Percentiles rank a stretch among this genome's conserved stretches.
These are phyloP conservation scores for Talinum fruticosum DNA, from an alignment of 148 eudicot genomes.

Conservation along the genomic window DNA sequence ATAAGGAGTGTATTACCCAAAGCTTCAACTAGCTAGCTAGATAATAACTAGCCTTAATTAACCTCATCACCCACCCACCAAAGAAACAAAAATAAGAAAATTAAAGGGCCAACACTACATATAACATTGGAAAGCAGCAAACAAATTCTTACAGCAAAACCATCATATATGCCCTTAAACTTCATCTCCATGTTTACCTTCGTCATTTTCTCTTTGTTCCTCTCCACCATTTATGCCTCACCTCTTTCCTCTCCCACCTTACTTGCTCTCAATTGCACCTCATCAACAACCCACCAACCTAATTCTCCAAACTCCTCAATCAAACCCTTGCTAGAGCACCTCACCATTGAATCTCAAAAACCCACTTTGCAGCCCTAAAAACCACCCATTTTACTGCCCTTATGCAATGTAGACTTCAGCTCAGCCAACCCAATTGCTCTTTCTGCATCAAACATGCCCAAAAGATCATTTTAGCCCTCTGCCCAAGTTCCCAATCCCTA, in stretches of 20 bases:
- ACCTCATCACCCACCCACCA: not conserved
- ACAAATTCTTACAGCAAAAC: not conserved
- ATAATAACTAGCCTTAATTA: not conserved
- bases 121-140: not conserved
- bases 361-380: not conserved
- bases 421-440: not conserved
- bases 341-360: slow-evolving; percentile 5
- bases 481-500: not conserved
- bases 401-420: slow-evolving; percentile 8
- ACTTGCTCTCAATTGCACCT: not conserved
- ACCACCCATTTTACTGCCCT: not conserved
- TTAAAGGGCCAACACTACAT: not conserved
- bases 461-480: not conserved
- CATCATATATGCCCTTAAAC: not conserved
- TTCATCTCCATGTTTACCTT: not conserved
- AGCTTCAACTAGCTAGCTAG: not conserved
- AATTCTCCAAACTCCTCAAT: not conserved
- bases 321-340: slow-evolving; percentile 2
- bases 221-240: not conserved
- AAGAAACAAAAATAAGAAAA: not conserved
- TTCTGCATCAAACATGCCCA: not conserved
- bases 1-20: no score
- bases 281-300: not conserved
- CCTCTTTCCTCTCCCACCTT: not conserved
- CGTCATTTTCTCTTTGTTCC: not conserved